These are phyloP conservation scores for Exophiala sp. DNA, from an alignment of 2,329 filamentous ascomycete species.

Conservation along the genomic window DNA sequence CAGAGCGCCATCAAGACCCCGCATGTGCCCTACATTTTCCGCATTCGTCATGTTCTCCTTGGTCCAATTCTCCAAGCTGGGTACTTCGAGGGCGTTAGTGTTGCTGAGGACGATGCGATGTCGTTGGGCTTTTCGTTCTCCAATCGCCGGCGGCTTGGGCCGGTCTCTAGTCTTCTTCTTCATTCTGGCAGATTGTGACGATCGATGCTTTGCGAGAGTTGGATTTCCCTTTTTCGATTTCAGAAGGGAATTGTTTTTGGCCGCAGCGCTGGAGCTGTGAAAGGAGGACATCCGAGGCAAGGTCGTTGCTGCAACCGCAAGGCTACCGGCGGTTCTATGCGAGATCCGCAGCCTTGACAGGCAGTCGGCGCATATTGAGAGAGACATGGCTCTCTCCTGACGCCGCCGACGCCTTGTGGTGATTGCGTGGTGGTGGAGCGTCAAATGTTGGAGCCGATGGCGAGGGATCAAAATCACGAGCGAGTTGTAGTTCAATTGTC, in stretches of 20 bases:
- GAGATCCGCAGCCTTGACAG: constrained; percentile 21
- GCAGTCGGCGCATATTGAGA: constrained; percentile 23
- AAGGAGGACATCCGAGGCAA: constrained; percentile 32
- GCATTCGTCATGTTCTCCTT: constrained; percentile 50
- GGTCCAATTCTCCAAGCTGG: constrained; percentile 58
- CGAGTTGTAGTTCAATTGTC: neutral
- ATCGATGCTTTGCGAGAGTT: constrained; percentile 1
- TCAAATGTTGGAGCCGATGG: neutral
- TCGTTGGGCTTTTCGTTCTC: constrained; percentile 79
- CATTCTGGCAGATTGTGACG: constrained; percentile 40
- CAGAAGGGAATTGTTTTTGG: constrained; percentile 34
- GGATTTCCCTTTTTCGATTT: constrained; percentile 44
- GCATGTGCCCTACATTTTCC: constrained; percentile 57
- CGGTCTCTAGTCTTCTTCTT: constrained; percentile 40
- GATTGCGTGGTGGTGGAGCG: neutral
- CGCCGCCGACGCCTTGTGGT: neutral
- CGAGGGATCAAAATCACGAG: neutral
- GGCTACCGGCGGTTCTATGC: neutral
- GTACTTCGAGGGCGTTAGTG: constrained; percentile 78
- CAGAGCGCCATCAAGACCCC: constrained; percentile 59
- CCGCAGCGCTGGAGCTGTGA: constrained; percentile 43
- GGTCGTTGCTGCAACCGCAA: constrained; percentile 3
- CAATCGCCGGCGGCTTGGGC: constrained; percentile 57
- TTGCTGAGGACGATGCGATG: constrained; percentile 91
- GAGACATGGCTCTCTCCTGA: constrained; percentile 12